phyloP scores from a whole-genome alignment of 2,329 filamentous ascomycete genomes.

The Penicillium sclerotigenum region DNA sequence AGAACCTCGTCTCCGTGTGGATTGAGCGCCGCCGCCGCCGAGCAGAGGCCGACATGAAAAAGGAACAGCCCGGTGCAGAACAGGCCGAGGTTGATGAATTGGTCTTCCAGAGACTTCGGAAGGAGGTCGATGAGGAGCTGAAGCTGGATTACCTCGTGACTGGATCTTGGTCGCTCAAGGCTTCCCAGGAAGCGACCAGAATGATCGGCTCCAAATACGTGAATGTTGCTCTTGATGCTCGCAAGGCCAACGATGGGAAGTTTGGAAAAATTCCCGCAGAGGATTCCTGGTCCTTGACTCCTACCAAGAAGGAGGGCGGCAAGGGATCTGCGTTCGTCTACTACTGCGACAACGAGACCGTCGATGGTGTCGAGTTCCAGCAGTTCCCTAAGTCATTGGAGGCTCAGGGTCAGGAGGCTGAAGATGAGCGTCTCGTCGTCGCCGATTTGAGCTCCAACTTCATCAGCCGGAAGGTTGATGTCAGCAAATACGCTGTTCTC shows the following conservation, averaged over 20 bases:
- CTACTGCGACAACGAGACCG: slow-evolving; percentile 79
- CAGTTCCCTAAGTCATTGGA: slow-evolving; percentile 64
- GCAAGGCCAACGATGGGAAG: slow-evolving; percentile 68
- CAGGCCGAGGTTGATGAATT: slow-evolving; percentile 54
- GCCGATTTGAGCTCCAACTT: slow-evolving; percentile 96
- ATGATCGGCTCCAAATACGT: slow-evolving; percentile 72
- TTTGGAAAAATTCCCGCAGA: slow-evolving; percentile 81
- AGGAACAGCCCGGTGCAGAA: slow-evolving; percentile 42
- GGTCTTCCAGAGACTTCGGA: slow-evolving; percentile 59
- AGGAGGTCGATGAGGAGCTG: slow-evolving; percentile 66
- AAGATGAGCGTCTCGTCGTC: slow-evolving; percentile 71
- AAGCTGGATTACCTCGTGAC: slow-evolving; percentile 88
- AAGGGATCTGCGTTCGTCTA: slow-evolving; percentile 68
- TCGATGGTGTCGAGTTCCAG: slow-evolving; percentile 85
- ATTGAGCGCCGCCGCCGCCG: slow-evolving; percentile 64
- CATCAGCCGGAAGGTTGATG: slow-evolving; percentile 72
- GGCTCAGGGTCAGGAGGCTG: slow-evolving; percentile 51
- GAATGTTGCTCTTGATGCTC: slow-evolving; percentile 70
- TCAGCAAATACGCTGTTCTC: slow-evolving; percentile 75
- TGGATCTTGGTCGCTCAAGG: slow-evolving; percentile 87
- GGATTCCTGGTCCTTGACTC: slow-evolving; percentile 68
- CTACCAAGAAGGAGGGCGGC: slow-evolving; percentile 56
- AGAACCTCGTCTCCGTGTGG: slow-evolving; percentile 83
- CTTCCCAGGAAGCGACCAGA: slow-evolving; percentile 74
- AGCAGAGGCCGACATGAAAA: slow-evolving; percentile 55